A percentile compares a stretch with the other conserved stretches of the same genome.
Evolutionary conservation across 495 filamentous ascomycete genomes (phyloP).

Genomic region (Jackrogersella multiformis): DNA sequence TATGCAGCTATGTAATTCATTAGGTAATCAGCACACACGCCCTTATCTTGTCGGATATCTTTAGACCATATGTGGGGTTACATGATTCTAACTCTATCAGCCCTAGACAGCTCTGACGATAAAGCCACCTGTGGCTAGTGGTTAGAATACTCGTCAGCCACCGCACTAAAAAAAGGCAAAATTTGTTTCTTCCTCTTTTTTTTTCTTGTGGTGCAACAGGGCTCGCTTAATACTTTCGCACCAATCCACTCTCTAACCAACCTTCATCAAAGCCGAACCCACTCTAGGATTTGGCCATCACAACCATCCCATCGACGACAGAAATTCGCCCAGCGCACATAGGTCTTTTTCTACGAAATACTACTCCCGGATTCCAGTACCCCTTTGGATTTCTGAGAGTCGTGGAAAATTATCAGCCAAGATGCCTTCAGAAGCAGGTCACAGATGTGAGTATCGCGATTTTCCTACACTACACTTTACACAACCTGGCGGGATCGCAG

Average conservation of each 20-base stretch:
- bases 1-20: too few relatives aligned
- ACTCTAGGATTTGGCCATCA: constrained; percentile 46
- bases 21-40: too few relatives aligned
- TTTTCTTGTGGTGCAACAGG: constrained; percentile 44
- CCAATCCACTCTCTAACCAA: constrained; percentile 44
- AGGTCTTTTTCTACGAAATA: constrained; percentile 39
- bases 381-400: constrained; percentile 47
- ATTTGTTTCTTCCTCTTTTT: too few relatives aligned
- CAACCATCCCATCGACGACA: constrained; percentile 47
- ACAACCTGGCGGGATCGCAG: constrained; percentile 15
- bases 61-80: too few relatives aligned
- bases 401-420: constrained; percentile 60
- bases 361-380: constrained; percentile 38
- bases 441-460: constrained; percentile 72
- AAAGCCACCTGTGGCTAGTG: constrained; percentile 21
- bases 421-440: constrained; percentile 85
- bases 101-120: neutral
- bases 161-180: constrained; percentile 32
- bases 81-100: too few relatives aligned
- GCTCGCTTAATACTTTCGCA: constrained; percentile 47
- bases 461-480: neutral
- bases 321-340: constrained; percentile 46
- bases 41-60: too few relatives aligned
- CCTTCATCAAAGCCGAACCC: constrained; percentile 41
- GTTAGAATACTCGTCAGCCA: constrained; percentile 22